Percentiles rank a stretch among this genome's conserved stretches.
These are phyloP conservation scores for Torulaspora maleeae DNA, from an alignment of 805 yeast genomes.

Conservation along the genomic window DNA sequence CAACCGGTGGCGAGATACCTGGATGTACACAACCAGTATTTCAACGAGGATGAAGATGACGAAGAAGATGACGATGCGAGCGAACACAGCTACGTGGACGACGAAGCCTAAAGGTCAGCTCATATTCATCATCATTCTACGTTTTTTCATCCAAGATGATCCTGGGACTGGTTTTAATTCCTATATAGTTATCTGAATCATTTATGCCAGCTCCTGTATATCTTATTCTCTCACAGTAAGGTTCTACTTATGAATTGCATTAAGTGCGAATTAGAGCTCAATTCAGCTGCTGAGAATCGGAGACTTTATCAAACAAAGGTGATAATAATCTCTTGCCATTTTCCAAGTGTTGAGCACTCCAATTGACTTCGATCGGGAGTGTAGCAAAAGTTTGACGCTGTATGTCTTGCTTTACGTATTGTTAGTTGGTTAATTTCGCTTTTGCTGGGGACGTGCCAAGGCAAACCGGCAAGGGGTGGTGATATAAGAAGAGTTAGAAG, in stretches of 20 bases:
- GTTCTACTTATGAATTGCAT: neutral
- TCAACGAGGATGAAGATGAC: slow-evolving; percentile 18
- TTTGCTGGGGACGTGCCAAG: neutral
- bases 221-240: neutral
- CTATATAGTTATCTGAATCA: neutral
- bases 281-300: no score
- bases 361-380: neutral
- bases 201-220: neutral
- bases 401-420: neutral
- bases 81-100: slow-evolving; percentile 25
- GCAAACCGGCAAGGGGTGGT: slow-evolving; percentile 4
- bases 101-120: slow-evolving; percentile 12
- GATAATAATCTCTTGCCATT: no score
- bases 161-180: slow-evolving; percentile 1
- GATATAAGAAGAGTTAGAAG: neutral
- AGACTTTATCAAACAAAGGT: no score
- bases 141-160: neutral
- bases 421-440: neutral
- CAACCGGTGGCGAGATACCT: slow-evolving; percentile 20
- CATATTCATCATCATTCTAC: neutral
- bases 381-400: neutral
- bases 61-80: slow-evolving; percentile 20
- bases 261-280: neutral
- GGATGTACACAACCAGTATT: slow-evolving; percentile 19
- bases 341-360: no score